phyloP scores from a whole-genome alignment of 306 rosid species.

The Acacia melanoxylon region DNA sequence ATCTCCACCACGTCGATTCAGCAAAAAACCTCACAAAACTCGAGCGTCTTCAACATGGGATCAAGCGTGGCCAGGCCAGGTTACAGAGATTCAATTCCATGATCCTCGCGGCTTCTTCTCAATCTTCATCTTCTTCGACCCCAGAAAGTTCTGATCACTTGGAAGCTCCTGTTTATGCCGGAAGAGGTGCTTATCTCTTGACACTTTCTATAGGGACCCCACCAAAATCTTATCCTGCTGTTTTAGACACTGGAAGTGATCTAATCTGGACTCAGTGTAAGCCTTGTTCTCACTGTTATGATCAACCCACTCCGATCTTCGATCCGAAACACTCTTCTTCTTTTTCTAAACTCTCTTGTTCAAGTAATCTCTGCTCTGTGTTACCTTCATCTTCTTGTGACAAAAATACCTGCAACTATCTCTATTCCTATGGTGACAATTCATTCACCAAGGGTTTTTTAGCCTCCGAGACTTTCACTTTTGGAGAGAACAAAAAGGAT shows the following conservation, averaged over 20 bases:
- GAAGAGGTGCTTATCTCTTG: constrained; percentile 77
- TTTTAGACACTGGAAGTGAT: constrained; percentile 90
- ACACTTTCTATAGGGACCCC: constrained; percentile 73
- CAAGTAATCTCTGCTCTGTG: constrained; percentile 46
- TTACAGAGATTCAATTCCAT: constrained; percentile 57
- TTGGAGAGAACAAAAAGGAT: constrained; percentile 35
- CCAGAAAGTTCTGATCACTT: constrained; percentile 24
- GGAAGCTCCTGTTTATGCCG: constrained; percentile 54
- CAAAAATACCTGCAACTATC: constrained; percentile 58
- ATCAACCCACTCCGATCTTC: constrained; percentile 72
- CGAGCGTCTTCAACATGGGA: constrained; percentile 62
- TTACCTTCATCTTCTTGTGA: constrained; percentile 59
- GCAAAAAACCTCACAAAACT: constrained; percentile 69
- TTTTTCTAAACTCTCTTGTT: constrained; percentile 59
- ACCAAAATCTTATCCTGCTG: constrained; percentile 56
- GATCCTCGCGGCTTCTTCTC: constrained; percentile 33
- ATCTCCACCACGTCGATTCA: constrained; percentile 64
- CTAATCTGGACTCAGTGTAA: constrained; percentile 87
- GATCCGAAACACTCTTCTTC: constrained; percentile 66
- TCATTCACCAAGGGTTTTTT: constrained; percentile 72
- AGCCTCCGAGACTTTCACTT: constrained; percentile 72
- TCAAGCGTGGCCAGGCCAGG: constrained; percentile 54
- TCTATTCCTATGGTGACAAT: constrained; percentile 71
- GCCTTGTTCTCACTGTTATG: constrained; percentile 70
- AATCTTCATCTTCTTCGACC: constrained; percentile 5